Conservation (phyloP, 2,329 filamentous ascomycete genomes). For the Penicillium sclerotiorum region DNA sequence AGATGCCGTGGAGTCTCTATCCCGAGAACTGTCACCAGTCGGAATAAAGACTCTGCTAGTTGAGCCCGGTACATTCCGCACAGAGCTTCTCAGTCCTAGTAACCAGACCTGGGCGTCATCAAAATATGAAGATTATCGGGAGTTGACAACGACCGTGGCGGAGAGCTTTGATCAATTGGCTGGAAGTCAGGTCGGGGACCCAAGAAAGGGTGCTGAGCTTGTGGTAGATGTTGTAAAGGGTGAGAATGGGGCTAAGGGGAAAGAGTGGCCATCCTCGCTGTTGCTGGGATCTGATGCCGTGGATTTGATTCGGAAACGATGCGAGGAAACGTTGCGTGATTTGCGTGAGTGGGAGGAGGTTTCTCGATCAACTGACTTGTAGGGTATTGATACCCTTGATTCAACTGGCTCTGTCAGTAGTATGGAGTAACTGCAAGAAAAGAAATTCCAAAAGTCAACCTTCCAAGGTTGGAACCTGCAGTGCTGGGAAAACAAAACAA, state of each 20-base stretch:
- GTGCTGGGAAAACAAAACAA: too few species aligned
- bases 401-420: too few species aligned
- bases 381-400: background rate
- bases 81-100: slow-evolving; percentile 5
- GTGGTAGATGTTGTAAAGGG: background rate
- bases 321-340: slow-evolving; percentile 9
- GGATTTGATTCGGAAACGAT: slow-evolving; percentile 11
- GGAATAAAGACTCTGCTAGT: slow-evolving; percentile 15
- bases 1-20: slow-evolving; percentile 13
- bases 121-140: background rate
- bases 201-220: background rate
- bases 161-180: background rate
- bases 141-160: background rate
- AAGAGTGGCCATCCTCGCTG: background rate
- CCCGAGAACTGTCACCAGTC: slow-evolving; percentile 2
- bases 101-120: background rate
- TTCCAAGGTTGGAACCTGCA: too few species aligned
- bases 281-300: slow-evolving; percentile 1
- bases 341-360: slow-evolving; percentile 11
- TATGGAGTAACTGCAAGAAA: too few species aligned
- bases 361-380: slow-evolving; percentile 9
- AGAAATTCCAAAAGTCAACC: too few species aligned
- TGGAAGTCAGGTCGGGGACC: background rate
- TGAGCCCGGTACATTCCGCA: slow-evolving; percentile 16
- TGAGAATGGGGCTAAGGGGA: background rate